Base-by-base conservation (phyloP, 1,284 basidiomycete genomes). In the Trametes pubescens region DNA sequence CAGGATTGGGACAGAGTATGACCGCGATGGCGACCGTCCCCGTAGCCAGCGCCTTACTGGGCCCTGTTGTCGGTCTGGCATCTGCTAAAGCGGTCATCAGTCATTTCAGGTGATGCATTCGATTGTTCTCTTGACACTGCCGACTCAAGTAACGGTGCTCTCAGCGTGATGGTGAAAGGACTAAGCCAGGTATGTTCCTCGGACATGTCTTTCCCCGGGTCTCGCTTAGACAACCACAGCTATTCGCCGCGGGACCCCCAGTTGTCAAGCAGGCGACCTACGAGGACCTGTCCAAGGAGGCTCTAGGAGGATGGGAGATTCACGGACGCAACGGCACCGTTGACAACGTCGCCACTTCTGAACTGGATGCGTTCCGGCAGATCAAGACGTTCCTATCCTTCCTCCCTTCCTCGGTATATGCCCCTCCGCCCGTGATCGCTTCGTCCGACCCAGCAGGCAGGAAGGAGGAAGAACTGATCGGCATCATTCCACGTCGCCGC, bases 221-320 rank as follows among this genome's bases (percentile, higher is more conserved):
- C 5, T 8, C 48, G n/a, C 55, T 49, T 9, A 47, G 8, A 2
- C 26, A 13, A 29, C 11, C 3, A 4, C 13, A 69, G 69, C 71
- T 81, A 16, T 81, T 80, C 56, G 79, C 79, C 8, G 79, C 80
- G 4, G 79, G 79, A 16, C 79, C 80, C 14, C 80, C 79, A 0
- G 76, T 81, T 1, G 79, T 79, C 44, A 78, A 78, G 62, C 79
- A 80, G 69, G 80, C 79, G 16, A 80, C 78, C 1, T 80, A 77
- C 62, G 79, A 81, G 67, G 74, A 80, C 65, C 71, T 81, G 1
- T 77, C 79, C 9, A 80, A 82, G 56, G 78, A 80, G 69, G 76
- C 75, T 16, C 73, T 81, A 0, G 79, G 80, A 0, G 79, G 79
- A 0, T 80, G 78, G 77, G 76, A 79, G 49, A 79, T 81, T 18